Evolutionary conservation across 1,284 basidiomycete genomes (phyloP).

Genomic region (Cryptococcus amylolentus): DNA sequence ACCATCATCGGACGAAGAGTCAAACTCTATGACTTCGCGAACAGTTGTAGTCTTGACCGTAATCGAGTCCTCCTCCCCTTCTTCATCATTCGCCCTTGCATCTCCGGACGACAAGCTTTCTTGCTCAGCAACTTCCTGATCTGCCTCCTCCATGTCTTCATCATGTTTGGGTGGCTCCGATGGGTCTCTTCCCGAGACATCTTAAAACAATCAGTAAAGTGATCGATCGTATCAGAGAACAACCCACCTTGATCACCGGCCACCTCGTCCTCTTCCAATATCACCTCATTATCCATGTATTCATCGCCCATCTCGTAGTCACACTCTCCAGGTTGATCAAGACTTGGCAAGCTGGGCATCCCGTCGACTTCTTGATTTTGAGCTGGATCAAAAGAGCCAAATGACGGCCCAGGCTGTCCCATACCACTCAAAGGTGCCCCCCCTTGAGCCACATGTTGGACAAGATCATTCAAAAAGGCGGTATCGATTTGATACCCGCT

Average conservation of each 20-base stretch:
- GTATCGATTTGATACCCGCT: slow-evolving; percentile 9
- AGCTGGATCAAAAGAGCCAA: too few species aligned
- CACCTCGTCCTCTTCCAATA: slow-evolving; percentile 5
- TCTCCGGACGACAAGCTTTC: neutral
- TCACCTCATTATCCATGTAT: slow-evolving; percentile 7
- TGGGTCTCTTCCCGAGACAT: too few species aligned
- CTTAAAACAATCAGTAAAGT: too few species aligned
- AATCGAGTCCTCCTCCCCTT: neutral
- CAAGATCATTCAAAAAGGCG: slow-evolving; percentile 10
- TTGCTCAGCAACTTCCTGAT: neutral
- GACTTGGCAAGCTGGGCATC: too few species aligned
- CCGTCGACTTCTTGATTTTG: too few species aligned
- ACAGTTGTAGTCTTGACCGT: neutral
- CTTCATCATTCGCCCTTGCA: neutral
- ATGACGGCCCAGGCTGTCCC: too few species aligned
- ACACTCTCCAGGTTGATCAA: too few species aligned
- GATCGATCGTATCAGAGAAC: too few species aligned
- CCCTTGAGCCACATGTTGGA: slow-evolving; percentile 9
- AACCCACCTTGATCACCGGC: neutral
- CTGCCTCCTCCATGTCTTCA: slow-evolving; percentile 1
- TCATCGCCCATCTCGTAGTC: neutral
- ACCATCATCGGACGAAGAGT: slow-evolving; percentile 11
- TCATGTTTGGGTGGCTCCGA: neutral
- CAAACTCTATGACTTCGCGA: slow-evolving; percentile 11
- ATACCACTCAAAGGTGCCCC: neutral